phyloP scores from a whole-genome alignment of 2,329 filamentous ascomycete species.

The Fusarium coicis region DNA sequence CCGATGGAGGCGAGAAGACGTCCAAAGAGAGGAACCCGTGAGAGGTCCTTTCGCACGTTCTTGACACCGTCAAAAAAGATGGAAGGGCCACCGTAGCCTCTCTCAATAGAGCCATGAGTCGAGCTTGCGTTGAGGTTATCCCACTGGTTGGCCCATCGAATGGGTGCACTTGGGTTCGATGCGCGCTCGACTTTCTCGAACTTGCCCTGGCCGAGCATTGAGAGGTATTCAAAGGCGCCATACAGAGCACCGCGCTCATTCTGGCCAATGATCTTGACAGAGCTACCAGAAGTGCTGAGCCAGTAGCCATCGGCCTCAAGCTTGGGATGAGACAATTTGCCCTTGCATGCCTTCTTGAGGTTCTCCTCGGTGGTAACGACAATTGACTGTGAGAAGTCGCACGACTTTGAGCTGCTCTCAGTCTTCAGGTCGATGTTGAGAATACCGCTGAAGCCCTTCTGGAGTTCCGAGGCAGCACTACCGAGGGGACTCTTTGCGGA shows the following conservation, averaged over 20 bases:
- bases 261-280: slow-evolving; percentile 69
- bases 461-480: slow-evolving; percentile 68
- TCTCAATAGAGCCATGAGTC: slow-evolving; percentile 66
- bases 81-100: slow-evolving; percentile 74
- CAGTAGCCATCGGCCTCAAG: slow-evolving; percentile 70
- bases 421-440: slow-evolving; percentile 60
- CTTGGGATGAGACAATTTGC: slow-evolving; percentile 25
- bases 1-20: slow-evolving; percentile 73
- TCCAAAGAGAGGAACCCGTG: slow-evolving; percentile 70
- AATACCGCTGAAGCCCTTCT: slow-evolving; percentile 66
- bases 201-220: slow-evolving; percentile 67
- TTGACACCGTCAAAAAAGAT: slow-evolving; percentile 71
- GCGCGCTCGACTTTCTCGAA: slow-evolving; percentile 58
- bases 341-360: slow-evolving; percentile 17
- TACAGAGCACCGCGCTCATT: slow-evolving; percentile 76
- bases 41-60: slow-evolving; percentile 65
- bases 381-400: slow-evolving; percentile 19
- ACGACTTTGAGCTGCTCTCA: slow-evolving; percentile 25
- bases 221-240: slow-evolving; percentile 75
- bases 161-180: slow-evolving; percentile 67
- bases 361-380: slow-evolving; percentile 18
- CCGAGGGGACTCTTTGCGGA: slow-evolving; percentile 66
- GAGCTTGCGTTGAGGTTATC: slow-evolving; percentile 69
- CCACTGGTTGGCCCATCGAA: slow-evolving; percentile 80
- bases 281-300: slow-evolving; percentile 58